Percentiles rank a stretch among this genome's conserved stretches.
Conservation (phyloP, 2,329 filamentous ascomycete genomes). For the Helicocarpus griseus region DNA sequence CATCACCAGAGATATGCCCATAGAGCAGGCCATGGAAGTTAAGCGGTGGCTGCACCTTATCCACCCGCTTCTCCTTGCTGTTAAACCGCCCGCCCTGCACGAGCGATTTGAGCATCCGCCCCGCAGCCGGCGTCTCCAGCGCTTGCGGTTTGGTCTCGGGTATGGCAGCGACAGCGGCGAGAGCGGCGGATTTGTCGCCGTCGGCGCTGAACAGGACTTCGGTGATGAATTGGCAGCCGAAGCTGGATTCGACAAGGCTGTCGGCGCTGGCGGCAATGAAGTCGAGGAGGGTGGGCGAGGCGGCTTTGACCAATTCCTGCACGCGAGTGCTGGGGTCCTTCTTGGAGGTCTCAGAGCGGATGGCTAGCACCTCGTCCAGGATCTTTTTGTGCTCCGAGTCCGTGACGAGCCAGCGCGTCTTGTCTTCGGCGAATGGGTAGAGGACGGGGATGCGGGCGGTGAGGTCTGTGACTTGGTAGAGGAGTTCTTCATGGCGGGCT, state of each 20-base stretch:
- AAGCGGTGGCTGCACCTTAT: conserved; percentile 64
- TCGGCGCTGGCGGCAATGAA: conserved; percentile 60
- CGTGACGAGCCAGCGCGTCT: conserved; percentile 54
- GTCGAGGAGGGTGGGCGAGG: conserved; percentile 66
- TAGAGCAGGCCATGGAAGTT: conserved; percentile 78
- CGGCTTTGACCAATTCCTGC: conserved; percentile 61
- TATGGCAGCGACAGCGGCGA: conserved; percentile 52
- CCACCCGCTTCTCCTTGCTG: conserved; percentile 57
- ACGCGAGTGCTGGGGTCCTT: conserved; percentile 73
- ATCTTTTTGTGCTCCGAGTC: conserved; percentile 54
- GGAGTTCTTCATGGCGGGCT: conserved; percentile 34
- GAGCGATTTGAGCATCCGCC: conserved; percentile 81
- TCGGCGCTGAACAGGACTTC: conserved; percentile 69
- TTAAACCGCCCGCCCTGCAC: conserved; percentile 86
- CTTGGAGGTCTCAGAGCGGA: conserved; percentile 79
- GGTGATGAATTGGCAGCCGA: conserved; percentile 77
- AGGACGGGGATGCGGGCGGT: conserved; percentile 57
- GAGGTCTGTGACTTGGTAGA: conserved; percentile 34
- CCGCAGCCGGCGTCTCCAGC: conserved; percentile 56
- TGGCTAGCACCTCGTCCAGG: conserved; percentile 65
- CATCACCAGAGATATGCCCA: conserved; percentile 59
- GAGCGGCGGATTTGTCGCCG: conserved; percentile 66
- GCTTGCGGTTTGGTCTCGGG: conserved; percentile 38
- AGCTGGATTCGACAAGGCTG: conserved; percentile 62
- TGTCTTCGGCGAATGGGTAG: conserved; percentile 64